These are phyloP conservation scores for Wickerhamomyces pijperi DNA, from an alignment of 805 yeast species.

Conservation along the genomic window DNA sequence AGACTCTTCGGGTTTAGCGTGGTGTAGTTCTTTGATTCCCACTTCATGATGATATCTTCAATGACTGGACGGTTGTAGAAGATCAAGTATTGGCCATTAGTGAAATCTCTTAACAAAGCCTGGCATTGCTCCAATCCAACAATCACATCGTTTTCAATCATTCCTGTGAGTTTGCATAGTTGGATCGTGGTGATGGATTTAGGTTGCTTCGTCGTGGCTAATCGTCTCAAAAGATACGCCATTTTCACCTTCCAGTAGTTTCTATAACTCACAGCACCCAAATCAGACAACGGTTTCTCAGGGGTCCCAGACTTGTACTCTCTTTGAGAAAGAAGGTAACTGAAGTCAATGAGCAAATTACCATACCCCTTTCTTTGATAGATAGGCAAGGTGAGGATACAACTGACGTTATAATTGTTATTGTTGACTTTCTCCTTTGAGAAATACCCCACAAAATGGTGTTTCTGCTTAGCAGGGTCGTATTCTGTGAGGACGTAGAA, in stretches of 20 bases:
- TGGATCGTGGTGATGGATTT: constrained; percentile 41
- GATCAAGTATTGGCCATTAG: constrained; percentile 38
- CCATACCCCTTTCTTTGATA: constrained; percentile 89
- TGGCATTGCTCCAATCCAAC: constrained; percentile 75
- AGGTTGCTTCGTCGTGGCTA: constrained; percentile 1
- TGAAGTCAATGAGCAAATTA: constrained; percentile 75
- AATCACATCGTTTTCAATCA: constrained; percentile 78
- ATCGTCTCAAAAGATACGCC: constrained; percentile 27
- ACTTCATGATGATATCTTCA: constrained; percentile 28
- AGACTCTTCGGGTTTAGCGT: constrained; percentile 40
- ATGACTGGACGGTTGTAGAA: constrained; percentile 36
- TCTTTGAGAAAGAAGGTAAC: constrained; percentile 64
- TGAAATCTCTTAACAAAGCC: constrained; percentile 40
- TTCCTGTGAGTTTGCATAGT: constrained; percentile 64
- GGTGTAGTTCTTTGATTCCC: constrained; percentile 45
- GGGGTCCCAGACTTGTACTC: constrained; percentile 87
- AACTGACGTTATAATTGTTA: constrained; percentile 75
- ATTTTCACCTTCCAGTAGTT: constrained; percentile 74
- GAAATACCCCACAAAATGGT: constrained; percentile 89
- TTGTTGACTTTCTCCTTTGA: constrained; percentile 73
- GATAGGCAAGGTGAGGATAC: constrained; percentile 82
- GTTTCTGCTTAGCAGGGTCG: constrained; percentile 31
- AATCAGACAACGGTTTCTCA: constrained; percentile 83
- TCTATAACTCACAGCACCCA: constrained; percentile 78
- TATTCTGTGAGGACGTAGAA: constrained; percentile 77